Base-by-base conservation (phyloP, 495 filamentous ascomycete genomes). In the Amorphotheca resinae region DNA sequence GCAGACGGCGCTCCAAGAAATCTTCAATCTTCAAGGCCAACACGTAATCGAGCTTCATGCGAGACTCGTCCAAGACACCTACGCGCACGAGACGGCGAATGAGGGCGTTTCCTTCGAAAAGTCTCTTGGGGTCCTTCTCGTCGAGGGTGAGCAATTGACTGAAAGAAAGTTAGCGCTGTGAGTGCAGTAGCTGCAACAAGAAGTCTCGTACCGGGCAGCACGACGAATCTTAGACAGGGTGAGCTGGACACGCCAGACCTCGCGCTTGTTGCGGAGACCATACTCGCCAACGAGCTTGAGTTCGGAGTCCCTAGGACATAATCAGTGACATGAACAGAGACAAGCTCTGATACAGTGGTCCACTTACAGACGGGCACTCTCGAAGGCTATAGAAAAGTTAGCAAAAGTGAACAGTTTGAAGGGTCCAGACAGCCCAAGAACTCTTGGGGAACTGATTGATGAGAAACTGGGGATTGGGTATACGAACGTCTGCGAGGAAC, bases 1-100 rank as follows among this genome's bases (percentile, higher is more conserved):
- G 75, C 54, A 98, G 87, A 72, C 91, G 85, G 59, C 91, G 88
- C 81, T 98, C 91, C 70, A 98, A 77, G 80, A 98, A 98, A 66
- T 98, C 91, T 68, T 98, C 93, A 59, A 84, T 80, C 73, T 87
- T 87, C 50, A 98, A 82, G 66, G 91, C 91, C 59, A 98, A 76
- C 62, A 98, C 91, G 84, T 98, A 98, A 93, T 98, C 91, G 74
- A 98, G 87, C 83, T 95, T 98, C 93, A 96, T 98, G 78, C 93
- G 91, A 66, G 86, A 83, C 76, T 98, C 91, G 65, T 98, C 91
- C 65, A 98, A 84, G 62, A 98, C 91, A 84, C 91, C 91, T 63
- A 96, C 87, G 67, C 91, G 93, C 58, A 98, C 93, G 45, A 98
- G 87, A 79, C 91, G 91, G 63, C 91, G 93, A 82, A 98, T 98